These are phyloP conservation scores for Sinapis alba DNA, from an alignment of 441 rosid species.

Conservation along the genomic window DNA sequence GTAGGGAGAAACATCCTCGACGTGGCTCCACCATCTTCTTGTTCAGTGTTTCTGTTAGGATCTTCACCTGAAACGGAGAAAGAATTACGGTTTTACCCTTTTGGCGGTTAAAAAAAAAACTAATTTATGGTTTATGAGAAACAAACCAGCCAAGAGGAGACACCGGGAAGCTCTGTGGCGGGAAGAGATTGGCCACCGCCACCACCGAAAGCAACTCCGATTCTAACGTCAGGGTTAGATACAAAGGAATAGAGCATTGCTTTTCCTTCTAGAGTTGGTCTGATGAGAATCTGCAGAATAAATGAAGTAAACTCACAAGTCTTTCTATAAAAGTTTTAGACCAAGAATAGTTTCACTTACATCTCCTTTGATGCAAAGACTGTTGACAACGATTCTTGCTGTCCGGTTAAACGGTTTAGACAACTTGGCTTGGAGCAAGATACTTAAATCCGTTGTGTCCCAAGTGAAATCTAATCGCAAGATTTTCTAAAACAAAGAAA, in stretches of 20 bases:
- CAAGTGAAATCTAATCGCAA: conserved; percentile 86
- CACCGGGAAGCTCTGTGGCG: conserved; percentile 93
- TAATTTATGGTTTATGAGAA: too few relatives aligned
- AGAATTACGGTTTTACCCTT: conserved; percentile 7
- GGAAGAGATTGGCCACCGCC: conserved; percentile 98
- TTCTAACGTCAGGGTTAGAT: conserved; percentile 79
- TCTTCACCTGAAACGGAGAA: conserved; percentile 56
- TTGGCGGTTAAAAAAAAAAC: background rate
- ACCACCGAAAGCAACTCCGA: conserved; percentile 94
- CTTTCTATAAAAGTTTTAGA: background rate
- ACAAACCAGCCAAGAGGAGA: conserved; percentile 94
- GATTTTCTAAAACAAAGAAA: conserved; percentile 52
- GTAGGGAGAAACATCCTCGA: conserved; percentile 76
- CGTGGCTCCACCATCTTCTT: conserved; percentile 97
- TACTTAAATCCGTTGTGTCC: conserved; percentile 85
- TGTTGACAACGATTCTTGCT: conserved; percentile 85
- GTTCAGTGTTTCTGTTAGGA: conserved; percentile 76
- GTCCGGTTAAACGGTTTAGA: conserved; percentile 86
- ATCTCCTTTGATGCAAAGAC: conserved; percentile 94
- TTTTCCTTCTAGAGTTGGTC: conserved; percentile 82
- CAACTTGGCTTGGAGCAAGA: conserved; percentile 82
- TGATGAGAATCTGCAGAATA: conserved; percentile 71
- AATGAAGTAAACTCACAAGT: background rate
- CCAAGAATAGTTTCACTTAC: conserved; percentile 49
- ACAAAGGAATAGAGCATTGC: conserved; percentile 85